These are phyloP conservation scores for Sistotremastrum suecicum DNA, from an alignment of 768 basidiomycete species.

Conservation along the genomic window DNA sequence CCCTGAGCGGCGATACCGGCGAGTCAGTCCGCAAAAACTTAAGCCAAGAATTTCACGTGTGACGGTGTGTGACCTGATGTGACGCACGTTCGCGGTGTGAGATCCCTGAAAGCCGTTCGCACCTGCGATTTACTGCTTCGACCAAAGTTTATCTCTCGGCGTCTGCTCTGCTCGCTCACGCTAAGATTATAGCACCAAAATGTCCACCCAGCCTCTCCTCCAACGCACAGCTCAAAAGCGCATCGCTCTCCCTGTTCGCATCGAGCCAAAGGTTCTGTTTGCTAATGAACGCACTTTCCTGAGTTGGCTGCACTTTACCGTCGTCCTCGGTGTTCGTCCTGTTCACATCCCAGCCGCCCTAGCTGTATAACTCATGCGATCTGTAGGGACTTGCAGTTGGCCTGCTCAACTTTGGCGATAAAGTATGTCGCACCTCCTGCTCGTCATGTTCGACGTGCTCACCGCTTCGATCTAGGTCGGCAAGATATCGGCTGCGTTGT, in stretches of 20 bases:
- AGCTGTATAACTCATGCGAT: not conserved
- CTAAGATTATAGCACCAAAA: slow-evolving; percentile 16
- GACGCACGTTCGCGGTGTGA: too few relatives aligned
- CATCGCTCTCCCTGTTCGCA: slow-evolving; percentile 90
- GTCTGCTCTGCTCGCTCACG: too few relatives aligned
- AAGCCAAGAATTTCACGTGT: too few relatives aligned
- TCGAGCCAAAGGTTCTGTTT: slow-evolving; percentile 90
- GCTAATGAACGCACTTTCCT: slow-evolving; percentile 93
- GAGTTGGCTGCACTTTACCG: slow-evolving; percentile 97
- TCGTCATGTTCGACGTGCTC: not conserved
- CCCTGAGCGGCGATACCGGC: too few relatives aligned
- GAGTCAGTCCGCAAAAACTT: too few relatives aligned
- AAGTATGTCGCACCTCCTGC: slow-evolving; percentile 30
- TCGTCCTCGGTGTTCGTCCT: slow-evolving; percentile 64
- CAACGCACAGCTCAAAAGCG: slow-evolving; percentile 91
- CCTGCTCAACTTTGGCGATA: slow-evolving; percentile 94
- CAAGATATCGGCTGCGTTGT: slow-evolving; percentile 92
- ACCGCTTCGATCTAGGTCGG: slow-evolving; percentile 44
- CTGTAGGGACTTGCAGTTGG: slow-evolving; percentile 67
- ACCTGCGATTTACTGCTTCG: too few relatives aligned
- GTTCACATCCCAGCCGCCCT: too few relatives aligned
- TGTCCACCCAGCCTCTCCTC: slow-evolving; percentile 97
- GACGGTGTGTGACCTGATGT: too few relatives aligned
- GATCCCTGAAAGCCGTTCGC: too few relatives aligned
- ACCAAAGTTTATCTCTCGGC: too few relatives aligned